These are phyloP conservation scores for Plasmodium relictum DNA, from an alignment of 169 alveolate species.

Conservation along the genomic window DNA sequence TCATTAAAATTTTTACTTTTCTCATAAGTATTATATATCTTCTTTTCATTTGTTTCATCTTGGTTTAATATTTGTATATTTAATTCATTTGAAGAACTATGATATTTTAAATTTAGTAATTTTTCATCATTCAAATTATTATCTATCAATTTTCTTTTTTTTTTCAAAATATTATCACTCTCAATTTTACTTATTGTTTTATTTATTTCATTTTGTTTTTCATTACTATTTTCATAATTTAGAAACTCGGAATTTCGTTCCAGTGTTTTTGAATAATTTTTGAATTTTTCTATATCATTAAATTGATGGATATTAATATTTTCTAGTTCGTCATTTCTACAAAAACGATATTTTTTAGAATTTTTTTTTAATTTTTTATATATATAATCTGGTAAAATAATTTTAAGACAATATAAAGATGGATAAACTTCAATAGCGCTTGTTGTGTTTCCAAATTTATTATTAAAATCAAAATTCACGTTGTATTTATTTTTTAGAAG, in stretches of 20 bases:
- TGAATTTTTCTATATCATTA: background rate
- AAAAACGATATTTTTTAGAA: constrained; percentile 37
- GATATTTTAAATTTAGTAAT: background rate
- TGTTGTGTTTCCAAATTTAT: background rate
- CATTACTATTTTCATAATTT: background rate
- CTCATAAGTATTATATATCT: too few relatives aligned
- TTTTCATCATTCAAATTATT: background rate
- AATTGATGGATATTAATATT: constrained; percentile 21
- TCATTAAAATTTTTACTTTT: too few relatives aligned
- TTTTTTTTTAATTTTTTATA: constrained; percentile 42
- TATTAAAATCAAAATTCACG: background rate
- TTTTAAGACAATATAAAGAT: constrained; percentile 35
- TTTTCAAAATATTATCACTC: background rate
- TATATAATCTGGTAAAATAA: constrained; percentile 11
- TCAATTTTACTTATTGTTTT: background rate
- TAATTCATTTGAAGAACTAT: background rate
- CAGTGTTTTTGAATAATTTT: too few relatives aligned
- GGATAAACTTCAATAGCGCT: constrained; percentile 49
- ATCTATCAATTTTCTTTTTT: background rate
- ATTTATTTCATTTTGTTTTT: background rate
- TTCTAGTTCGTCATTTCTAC: constrained; percentile 33
- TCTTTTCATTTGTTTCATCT: background rate
- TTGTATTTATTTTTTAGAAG: too few relatives aligned
- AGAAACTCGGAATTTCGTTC: background rate
- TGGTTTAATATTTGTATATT: background rate